Percentiles rank a stretch among this genome's conserved stretches.
phyloP scores from a whole-genome alignment of 148 eudicot species.

The Rhododendron ferrugineum region DNA sequence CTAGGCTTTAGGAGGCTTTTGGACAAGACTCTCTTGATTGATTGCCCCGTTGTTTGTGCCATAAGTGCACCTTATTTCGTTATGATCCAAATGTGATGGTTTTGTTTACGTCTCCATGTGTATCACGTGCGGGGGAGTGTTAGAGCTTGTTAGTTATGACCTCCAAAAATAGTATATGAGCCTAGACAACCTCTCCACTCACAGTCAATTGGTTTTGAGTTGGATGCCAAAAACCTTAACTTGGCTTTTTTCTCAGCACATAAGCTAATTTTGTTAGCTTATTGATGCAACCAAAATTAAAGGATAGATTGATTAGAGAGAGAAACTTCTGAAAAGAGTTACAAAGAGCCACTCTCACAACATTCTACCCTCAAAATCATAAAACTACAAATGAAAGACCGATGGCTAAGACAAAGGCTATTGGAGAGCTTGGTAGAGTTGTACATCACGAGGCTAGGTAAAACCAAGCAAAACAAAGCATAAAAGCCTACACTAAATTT shows the following conservation, averaged over 20 bases:
- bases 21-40: background rate
- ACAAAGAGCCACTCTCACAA: background rate
- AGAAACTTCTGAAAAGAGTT: background rate
- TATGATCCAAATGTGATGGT: background rate
- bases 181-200: background rate
- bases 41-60: background rate
- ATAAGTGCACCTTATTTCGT: background rate
- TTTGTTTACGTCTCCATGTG: background rate
- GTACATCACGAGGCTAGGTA: background rate
- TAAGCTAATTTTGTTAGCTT: background rate
- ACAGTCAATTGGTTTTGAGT: background rate
- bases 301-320: background rate
- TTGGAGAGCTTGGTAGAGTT: too few relatives aligned
- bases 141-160: background rate
- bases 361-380: too few relatives aligned
- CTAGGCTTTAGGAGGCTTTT: background rate
- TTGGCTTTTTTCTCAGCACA: background rate
- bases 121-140: background rate
- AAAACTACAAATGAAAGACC: too few relatives aligned
- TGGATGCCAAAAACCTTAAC: background rate
- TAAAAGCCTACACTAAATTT: background rate
- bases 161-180: background rate
- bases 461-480: background rate
- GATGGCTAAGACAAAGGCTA: background rate
- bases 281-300: background rate